Conservation (phyloP, 192 early-diverging fungal genomes). For the Umbelopsis sp. region DNA sequence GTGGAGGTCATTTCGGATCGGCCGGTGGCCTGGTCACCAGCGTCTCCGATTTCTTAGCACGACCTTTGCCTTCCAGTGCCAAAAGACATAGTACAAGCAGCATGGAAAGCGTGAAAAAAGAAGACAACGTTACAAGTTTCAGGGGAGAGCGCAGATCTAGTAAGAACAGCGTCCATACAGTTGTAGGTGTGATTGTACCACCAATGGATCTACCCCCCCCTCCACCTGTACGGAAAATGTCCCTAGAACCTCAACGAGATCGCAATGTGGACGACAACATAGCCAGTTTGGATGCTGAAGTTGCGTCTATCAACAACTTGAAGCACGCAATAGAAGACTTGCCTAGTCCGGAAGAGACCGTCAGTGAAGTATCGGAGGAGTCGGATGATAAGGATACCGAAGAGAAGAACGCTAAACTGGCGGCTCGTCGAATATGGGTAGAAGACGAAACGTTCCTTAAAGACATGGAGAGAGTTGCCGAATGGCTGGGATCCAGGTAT, state of each 20-base stretch:
- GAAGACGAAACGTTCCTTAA: slow-evolving; percentile 31
- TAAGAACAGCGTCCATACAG: background rate
- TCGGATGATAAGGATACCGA: background rate
- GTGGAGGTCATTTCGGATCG: slow-evolving; percentile 35
- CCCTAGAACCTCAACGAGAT: no score
- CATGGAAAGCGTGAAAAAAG: background rate
- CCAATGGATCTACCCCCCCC: background rate
- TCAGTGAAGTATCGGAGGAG: background rate
- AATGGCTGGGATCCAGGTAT: slow-evolving; percentile 38
- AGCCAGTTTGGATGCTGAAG: no score
- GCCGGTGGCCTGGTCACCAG: slow-evolving; percentile 30
- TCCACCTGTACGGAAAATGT: background rate
- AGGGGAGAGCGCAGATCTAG: background rate
- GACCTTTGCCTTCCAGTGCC: background rate
- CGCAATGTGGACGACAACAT: no score
- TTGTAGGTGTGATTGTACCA: background rate
- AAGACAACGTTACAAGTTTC: background rate
- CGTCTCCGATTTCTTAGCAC: slow-evolving; percentile 18
- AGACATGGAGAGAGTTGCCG: slow-evolving; percentile 30
- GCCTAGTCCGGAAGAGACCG: no score
- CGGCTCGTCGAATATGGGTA: slow-evolving; percentile 36
- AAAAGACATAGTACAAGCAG: slow-evolving; percentile 9
- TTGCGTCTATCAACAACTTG: no score
- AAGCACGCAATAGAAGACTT: no score
- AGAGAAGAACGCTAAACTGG: background rate